Conservation (phyloP, 1,284 basidiomycete species). For the Boletus sp. region DNA sequence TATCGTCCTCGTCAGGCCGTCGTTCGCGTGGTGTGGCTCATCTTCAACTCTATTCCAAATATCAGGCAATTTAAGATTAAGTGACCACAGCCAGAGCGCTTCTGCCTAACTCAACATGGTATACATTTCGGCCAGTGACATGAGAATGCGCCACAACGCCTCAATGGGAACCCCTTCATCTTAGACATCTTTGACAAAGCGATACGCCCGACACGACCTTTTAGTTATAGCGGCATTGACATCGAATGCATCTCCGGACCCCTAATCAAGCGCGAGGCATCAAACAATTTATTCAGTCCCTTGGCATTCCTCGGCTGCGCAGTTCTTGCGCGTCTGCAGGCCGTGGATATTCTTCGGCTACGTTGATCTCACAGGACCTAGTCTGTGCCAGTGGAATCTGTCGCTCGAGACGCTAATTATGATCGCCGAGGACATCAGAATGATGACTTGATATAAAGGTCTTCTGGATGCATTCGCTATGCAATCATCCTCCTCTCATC, state of each 20-base stretch:
- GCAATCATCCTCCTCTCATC: constrained; percentile 11
- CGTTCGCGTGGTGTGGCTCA: constrained; percentile 16
- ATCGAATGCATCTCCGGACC: constrained; percentile 6
- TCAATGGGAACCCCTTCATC: constrained; percentile 19
- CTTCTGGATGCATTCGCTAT: constrained; percentile 10
- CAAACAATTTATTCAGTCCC: constrained; percentile 13
- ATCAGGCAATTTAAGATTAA: constrained; percentile 9
- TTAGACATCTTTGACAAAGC: constrained; percentile 7
- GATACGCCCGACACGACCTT: constrained; percentile 6
- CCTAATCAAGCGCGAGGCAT: constrained; percentile 18
- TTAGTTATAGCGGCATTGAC: constrained; percentile 16
- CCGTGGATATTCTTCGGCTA: constrained; percentile 28
- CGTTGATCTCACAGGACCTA: constrained; percentile 23
- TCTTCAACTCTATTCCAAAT: constrained; percentile 5
- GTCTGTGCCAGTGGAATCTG: constrained; percentile 20
- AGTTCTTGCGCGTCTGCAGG: constrained; percentile 19
- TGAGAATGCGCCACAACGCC: constrained; percentile 27
- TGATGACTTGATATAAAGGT: constrained; percentile 29
- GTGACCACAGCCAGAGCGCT: constrained; percentile 21
- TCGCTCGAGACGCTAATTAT: constrained; percentile 23
- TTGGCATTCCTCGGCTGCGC: constrained; percentile 11
- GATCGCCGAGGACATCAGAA: constrained; percentile 21
- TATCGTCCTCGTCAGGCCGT: constrained; percentile 13
- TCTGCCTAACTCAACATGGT: constrained; percentile 20
- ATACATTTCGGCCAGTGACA: constrained; percentile 16